Percentiles rank a stretch among this genome's conserved stretches.
These are phyloP conservation scores for Mortierella claussenii DNA, from an alignment of 192 early-diverging fungal species.

Conservation along the genomic window DNA sequence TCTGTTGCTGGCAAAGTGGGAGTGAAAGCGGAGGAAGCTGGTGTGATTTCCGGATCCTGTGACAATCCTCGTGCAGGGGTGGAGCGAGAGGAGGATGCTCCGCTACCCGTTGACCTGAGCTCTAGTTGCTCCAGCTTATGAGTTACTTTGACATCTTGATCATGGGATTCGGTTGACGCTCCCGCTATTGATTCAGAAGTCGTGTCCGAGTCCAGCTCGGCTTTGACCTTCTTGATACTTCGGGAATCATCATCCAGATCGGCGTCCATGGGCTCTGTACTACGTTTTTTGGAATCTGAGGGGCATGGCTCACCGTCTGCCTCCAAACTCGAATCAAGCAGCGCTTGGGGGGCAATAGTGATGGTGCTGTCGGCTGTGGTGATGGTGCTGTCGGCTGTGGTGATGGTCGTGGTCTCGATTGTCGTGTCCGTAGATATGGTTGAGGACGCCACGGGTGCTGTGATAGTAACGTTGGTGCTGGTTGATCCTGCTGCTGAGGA, in stretches of 20 bases:
- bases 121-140: conserved; percentile 36
- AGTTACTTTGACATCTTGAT: conserved; percentile 18
- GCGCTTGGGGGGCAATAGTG: background rate
- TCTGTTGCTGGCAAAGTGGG: background rate
- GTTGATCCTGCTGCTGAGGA: no score
- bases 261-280: conserved; percentile 6
- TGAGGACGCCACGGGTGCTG: no score
- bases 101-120: conserved; percentile 10
- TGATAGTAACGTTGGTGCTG: no score
- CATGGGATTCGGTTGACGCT: background rate
- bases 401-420: background rate
- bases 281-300: conserved; percentile 32
- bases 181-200: background rate
- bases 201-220: conserved; percentile 23
- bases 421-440: no score
- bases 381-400: background rate
- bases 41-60: conserved; percentile 7
- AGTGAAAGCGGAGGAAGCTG: background rate
- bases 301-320: background rate
- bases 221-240: conserved; percentile 36
- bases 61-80: conserved; percentile 1
- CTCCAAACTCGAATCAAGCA: background rate
- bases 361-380: background rate
- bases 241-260: background rate
- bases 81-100: conserved; percentile 3